Percentiles rank a stretch among this genome's conserved stretches.
phyloP scores from a whole-genome alignment of 2,329 filamentous ascomycete genomes.

The Xylariaceae sp. region DNA sequence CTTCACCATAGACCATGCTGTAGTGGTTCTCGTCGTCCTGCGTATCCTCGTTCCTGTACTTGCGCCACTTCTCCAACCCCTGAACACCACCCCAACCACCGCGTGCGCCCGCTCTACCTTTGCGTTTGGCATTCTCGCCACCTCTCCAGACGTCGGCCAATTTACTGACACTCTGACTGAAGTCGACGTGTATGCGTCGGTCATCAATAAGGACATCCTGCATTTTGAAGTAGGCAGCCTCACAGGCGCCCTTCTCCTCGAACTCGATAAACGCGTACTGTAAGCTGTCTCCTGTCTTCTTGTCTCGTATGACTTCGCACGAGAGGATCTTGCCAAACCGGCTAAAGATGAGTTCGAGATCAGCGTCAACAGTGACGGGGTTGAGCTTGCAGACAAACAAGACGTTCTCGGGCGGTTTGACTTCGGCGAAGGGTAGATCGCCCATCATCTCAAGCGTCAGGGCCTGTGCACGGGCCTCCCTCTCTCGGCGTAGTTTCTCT shows the following conservation, averaged over 20 bases:
- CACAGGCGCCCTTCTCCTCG: conserved; percentile 85
- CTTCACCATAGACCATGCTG: conserved; percentile 74
- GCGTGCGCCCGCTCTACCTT: conserved; percentile 38
- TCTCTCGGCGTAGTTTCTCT: conserved; percentile 75
- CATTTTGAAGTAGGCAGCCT: conserved; percentile 98
- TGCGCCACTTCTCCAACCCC: conserved; percentile 80
- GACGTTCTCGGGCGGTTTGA: conserved; percentile 94
- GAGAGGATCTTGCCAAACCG: conserved; percentile 93
- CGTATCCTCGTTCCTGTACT: conserved; percentile 70
- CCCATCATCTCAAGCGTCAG: conserved; percentile 97
- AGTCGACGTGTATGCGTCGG: conserved; percentile 95
- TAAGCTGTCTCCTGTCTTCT: conserved; percentile 86
- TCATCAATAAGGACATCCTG: conserved; percentile 95
- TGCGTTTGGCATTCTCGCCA: conserved; percentile 75
- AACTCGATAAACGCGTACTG: conserved; percentile 99
- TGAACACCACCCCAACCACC: conserved; percentile 90
- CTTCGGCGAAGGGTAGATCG: conserved; percentile 93
- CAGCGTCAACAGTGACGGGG: conserved; percentile 89
- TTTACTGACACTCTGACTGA: conserved; percentile 88
- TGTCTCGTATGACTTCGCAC: conserved; percentile 93
- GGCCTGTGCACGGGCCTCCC: conserved; percentile 88
- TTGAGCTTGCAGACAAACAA: conserved; percentile 98
- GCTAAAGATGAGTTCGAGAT: conserved; percentile 92
- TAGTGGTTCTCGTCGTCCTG: conserved; percentile 47
- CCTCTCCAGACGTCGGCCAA: conserved; percentile 86